A percentile compares a stretch with the other conserved stretches of the same genome.
These are phyloP conservation scores for Papilionanthe hybrid DNA, from an alignment of 116 monocot species.

Conservation along the genomic window DNA sequence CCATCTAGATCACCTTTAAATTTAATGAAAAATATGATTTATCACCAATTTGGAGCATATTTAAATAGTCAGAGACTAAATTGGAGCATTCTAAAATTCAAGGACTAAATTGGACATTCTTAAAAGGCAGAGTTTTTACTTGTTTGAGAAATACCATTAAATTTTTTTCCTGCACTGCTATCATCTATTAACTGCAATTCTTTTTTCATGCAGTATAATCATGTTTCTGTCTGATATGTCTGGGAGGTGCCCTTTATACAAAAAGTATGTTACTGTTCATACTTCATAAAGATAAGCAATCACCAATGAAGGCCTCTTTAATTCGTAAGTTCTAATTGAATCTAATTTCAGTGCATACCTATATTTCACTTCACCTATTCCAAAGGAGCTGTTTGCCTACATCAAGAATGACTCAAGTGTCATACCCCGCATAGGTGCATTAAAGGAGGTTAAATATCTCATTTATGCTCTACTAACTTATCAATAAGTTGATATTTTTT, in stretches of 20 bases:
- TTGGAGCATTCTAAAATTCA: no score
- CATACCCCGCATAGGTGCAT: conserved; percentile 85
- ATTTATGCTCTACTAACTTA: background rate
- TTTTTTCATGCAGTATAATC: conserved; percentile 62
- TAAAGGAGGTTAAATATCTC: conserved; percentile 71
- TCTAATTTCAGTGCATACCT: conserved; percentile 74
- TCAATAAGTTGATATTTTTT: background rate
- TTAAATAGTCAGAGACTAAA: no score
- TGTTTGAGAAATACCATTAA: no score
- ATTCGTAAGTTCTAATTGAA: conserved; percentile 1
- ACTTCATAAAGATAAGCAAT: background rate
- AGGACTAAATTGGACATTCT: no score
- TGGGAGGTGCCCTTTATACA: conserved; percentile 89
- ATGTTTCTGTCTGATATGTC: conserved; percentile 98
- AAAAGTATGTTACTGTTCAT: conserved; percentile 59
- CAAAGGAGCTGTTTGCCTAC: conserved; percentile 65
- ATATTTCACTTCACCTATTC: conserved; percentile 84
- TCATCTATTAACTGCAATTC: conserved; percentile 1
- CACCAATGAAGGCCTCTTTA: background rate
- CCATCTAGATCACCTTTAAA: no score
- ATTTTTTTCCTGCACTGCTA: background rate
- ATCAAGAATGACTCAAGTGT: conserved; percentile 89
- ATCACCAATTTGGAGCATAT: no score
- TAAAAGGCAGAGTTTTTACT: no score
- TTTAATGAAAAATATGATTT: no score